Evolutionary conservation across 768 basidiomycete genomes (phyloP).

Genomic region (Tylopilus sp.): DNA sequence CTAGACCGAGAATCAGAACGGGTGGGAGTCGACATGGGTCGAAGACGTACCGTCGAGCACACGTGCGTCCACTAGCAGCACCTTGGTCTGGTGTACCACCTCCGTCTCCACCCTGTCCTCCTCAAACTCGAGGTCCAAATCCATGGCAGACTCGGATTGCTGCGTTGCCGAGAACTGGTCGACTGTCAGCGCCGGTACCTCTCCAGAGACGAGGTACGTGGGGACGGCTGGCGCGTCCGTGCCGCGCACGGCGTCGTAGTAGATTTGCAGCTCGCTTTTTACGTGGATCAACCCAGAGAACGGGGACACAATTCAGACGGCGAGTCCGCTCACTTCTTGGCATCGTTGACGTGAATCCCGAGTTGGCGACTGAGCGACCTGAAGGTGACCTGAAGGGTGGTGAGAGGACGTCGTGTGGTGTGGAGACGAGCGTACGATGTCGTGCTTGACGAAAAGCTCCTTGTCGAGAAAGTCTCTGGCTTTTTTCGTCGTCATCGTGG

Average conservation of each 20-base stretch:
- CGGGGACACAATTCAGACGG: too few relatives aligned
- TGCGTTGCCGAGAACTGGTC: background rate
- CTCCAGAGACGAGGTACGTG: constrained; percentile 72
- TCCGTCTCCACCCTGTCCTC: constrained; percentile 39
- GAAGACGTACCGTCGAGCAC: constrained; percentile 55
- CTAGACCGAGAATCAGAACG: constrained; percentile 31
- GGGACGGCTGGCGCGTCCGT: constrained; percentile 39
- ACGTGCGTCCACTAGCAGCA: constrained; percentile 61
- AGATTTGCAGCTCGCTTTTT: constrained; percentile 60
- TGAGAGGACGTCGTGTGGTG: background rate
- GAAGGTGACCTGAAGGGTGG: constrained; percentile 62
- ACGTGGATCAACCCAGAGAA: background rate
- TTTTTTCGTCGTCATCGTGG: constrained; percentile 27
- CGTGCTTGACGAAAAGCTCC: constrained; percentile 43
- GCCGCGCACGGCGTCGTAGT: constrained; percentile 43
- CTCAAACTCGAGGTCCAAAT: constrained; percentile 41
- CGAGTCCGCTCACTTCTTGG: constrained; percentile 63
- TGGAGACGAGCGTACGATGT: constrained; percentile 34
- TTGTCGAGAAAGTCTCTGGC: constrained; percentile 44
- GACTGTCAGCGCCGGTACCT: constrained; percentile 30
- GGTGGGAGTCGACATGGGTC: background rate
- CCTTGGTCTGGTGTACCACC: constrained; percentile 42
- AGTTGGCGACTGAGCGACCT: constrained; percentile 71
- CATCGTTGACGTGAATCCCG: constrained; percentile 68
- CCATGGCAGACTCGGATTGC: constrained; percentile 16